These are phyloP conservation scores for Trametes cinnabarina DNA, from an alignment of 768 basidiomycete genomes.

Conservation along the genomic window DNA sequence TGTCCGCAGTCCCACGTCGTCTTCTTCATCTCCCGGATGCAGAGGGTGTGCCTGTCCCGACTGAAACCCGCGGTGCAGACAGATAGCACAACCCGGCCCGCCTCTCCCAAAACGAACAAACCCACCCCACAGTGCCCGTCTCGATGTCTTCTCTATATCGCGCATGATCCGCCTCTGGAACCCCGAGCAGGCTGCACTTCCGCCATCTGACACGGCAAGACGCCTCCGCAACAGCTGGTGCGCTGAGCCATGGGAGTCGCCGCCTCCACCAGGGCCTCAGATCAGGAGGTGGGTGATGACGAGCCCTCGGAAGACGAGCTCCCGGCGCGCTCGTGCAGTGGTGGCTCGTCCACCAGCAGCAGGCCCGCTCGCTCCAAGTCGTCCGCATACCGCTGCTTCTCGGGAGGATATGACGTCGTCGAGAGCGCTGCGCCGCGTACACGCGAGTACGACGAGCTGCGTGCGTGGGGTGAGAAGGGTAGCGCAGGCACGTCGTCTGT, in stretches of 20 bases:
- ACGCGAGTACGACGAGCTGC: constrained; percentile 28
- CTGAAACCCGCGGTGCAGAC: not conserved
- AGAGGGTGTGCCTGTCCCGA: not conserved
- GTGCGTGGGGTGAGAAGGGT: constrained; percentile 18
- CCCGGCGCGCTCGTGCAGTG: constrained; percentile 7
- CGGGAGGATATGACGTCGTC: constrained; percentile 33
- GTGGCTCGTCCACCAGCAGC: constrained; percentile 11
- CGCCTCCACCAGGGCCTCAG: not conserved
- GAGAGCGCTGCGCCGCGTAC: constrained; percentile 1
- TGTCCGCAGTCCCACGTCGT: constrained; percentile 6
- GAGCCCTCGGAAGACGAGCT: constrained; percentile 12
- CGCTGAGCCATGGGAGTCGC: constrained; percentile 1
- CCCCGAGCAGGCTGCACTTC: not conserved
- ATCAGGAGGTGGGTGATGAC: constrained; percentile 12
- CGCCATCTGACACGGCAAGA: not conserved
- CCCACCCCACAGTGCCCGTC: not conserved
- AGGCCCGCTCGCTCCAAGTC: constrained; percentile 36
- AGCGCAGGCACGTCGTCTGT: constrained; percentile 26
- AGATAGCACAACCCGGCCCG: not conserved
- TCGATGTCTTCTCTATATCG: not conserved
- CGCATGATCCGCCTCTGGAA: not conserved
- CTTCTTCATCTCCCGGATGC: not conserved
- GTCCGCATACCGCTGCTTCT: constrained; percentile 43
- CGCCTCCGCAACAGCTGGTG: constrained; percentile 5
- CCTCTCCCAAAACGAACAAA: not conserved